Evolutionary conservation across 306 rosid species (phyloP).

Genomic region (Citrullus mucosospermus): DNA sequence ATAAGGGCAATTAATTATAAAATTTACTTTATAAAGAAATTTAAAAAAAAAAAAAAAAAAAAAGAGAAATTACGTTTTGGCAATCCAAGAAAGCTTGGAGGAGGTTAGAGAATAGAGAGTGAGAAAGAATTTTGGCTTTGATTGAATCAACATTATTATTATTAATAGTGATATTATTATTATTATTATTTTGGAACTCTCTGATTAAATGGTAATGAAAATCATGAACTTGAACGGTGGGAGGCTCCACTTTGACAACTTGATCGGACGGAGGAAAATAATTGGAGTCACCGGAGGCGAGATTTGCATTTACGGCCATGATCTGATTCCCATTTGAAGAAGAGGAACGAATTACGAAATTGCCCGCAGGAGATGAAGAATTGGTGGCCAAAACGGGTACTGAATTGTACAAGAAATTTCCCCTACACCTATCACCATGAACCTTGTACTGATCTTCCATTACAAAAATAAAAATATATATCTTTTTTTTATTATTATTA

Average conservation of each 20-base stretch:
- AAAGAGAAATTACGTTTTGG: conserved; percentile 43
- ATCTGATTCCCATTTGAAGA: conserved; percentile 7
- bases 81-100: conserved; percentile 90
- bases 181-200: conserved; percentile 10
- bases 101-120: conserved; percentile 76
- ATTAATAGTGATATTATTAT: too few relatives aligned
- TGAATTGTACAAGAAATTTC: conserved; percentile 63
- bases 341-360: conserved; percentile 23
- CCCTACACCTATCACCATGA: conserved; percentile 44
- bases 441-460: conserved; percentile 57
- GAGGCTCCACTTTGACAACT: conserved; percentile 47
- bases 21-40: too few relatives aligned
- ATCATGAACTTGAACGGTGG: conserved; percentile 16
- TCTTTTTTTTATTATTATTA: too few relatives aligned
- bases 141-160: conserved; percentile 40
- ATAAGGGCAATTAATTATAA: not conserved
- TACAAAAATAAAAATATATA: not conserved
- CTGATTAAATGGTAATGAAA: conserved; percentile 52
- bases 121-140: conserved; percentile 77
- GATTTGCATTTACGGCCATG: not conserved
- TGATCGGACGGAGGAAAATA: conserved; percentile 26
- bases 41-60: too few relatives aligned
- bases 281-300: not conserved
- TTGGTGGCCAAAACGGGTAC: conserved; percentile 15
- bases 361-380: conserved; percentile 13